Base-by-base conservation (phyloP, 2,329 filamentous ascomycete species). In the Microsporum ferrugineum region DNA sequence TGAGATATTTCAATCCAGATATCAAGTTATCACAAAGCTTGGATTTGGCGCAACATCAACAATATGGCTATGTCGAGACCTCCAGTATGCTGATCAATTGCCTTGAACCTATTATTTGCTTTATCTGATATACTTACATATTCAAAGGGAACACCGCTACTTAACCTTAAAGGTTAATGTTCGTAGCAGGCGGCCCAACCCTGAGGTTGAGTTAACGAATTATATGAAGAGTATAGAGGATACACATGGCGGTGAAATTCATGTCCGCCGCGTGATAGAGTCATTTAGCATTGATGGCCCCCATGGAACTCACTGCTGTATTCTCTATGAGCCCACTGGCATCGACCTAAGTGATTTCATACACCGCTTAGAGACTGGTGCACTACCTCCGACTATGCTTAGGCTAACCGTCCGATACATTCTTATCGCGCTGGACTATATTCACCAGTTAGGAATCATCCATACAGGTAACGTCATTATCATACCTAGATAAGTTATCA, bases 201-300 rank as follows among this genome's bases (percentile, higher is more conserved):
- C 34, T 39, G 57, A 58, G 57, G 14, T 58, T 38, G 29, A 56
- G 51, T 27, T 56, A 14, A 51, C 43, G 31, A 10, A 57, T 51
- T 51, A 47, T 57, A 45, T 47, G 45, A 59, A 58, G 63, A 33
- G 36, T 63, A 34, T 56, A 34, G 51, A 56, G 23, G 51, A 56
- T 23, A 53, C 57, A 49, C 65, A 69, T 58, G 63, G 66, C 3
- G 69, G 66, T 14, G 58, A 57, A 39, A 57, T 53, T 41, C 59
- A 62, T 51, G 60, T 71, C 47, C 68, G 68, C 23, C 62, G 55
- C 4, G 38, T 68, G 27, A 64, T 67, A 31, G 68, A 69, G 55
- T 58, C 63, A 23, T 72, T 72, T 60, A 51, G 66, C 12, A 61
- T 72, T 51, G 57, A 63, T n/a, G 65, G 66, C 5, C 64, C 65